A percentile compares a stretch with the other conserved stretches of the same genome.
These are phyloP conservation scores for Gynochthodes officinalis DNA, from an alignment of 257 asterid genomes.

Conservation along the genomic window DNA sequence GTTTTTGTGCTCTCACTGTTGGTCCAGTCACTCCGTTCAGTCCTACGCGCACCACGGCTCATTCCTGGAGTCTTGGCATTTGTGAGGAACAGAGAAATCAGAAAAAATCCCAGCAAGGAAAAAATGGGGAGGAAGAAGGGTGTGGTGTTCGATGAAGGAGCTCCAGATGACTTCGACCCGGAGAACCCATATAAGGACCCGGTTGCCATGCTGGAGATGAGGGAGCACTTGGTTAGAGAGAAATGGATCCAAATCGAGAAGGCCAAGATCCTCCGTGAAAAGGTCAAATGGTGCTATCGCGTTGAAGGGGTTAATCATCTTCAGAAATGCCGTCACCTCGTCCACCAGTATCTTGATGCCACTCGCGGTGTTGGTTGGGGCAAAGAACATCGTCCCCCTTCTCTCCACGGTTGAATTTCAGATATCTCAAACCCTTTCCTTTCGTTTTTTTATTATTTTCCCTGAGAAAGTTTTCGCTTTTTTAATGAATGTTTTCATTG, in stretches of 20 bases:
- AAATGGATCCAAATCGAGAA: conserved; percentile 97
- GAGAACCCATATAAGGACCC: conserved; percentile 90
- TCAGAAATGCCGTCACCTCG: conserved; percentile 95
- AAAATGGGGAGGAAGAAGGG: conserved; percentile 88
- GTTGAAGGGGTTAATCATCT: conserved; percentile 87
- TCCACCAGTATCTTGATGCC: conserved; percentile 80
- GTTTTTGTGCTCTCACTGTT: background rate
- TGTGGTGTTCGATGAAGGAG: conserved; percentile 71
- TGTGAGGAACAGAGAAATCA: background rate
- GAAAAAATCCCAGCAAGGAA: background rate
- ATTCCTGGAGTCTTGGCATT: too few relatives aligned
- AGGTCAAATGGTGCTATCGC: conserved; percentile 88
- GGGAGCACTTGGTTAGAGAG: conserved; percentile 85
- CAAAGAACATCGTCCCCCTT: conserved; percentile 80
- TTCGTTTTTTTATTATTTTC: background rate
- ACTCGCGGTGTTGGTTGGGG: conserved; percentile 99
- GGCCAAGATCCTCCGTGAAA: conserved; percentile 89
- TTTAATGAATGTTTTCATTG: background rate
- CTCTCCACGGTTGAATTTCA: conserved; percentile 54
- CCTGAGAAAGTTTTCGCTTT: background rate
- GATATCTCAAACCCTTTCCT: background rate
- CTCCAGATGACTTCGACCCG: conserved; percentile 89
- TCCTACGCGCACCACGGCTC: too few relatives aligned
- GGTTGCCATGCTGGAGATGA: conserved; percentile 89
- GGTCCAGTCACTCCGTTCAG: background rate